Percentiles rank a stretch among this genome's conserved stretches.
Evolutionary conservation across 768 basidiomycete species (phyloP).

Genomic region (Tulasnella sp.): DNA sequence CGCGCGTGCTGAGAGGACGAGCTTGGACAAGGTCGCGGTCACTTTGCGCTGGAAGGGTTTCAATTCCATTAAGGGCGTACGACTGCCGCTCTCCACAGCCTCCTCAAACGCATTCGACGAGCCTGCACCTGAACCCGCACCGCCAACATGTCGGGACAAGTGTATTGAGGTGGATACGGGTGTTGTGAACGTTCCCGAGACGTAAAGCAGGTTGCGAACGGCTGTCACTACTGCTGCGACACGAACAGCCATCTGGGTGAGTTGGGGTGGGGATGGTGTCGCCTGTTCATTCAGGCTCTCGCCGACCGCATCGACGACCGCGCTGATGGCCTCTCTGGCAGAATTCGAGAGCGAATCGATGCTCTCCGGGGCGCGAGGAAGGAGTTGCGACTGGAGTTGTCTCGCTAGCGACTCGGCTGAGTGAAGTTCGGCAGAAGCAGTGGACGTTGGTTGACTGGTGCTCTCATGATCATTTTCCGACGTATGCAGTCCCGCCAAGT

Average conservation of each 20-base stretch:
- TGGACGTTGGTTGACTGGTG: constrained; percentile 4
- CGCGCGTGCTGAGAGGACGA: constrained; percentile 85
- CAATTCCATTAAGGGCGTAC: constrained; percentile 28
- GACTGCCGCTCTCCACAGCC: constrained; percentile 13
- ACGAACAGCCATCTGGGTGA: constrained; percentile 15
- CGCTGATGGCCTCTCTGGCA: constrained; percentile 19
- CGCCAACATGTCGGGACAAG: constrained; percentile 3
- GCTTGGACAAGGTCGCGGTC: constrained; percentile 77
- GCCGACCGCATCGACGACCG: constrained; percentile 16
- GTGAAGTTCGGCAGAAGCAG: background rate
- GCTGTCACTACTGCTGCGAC: constrained; percentile 21
- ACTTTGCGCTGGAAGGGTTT: constrained; percentile 79
- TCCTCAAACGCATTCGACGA: constrained; percentile 14
- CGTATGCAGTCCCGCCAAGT: background rate
- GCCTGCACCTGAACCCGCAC: background rate
- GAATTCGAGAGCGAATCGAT: constrained; percentile 16
- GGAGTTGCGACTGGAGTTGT: constrained; percentile 9
- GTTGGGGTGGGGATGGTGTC: background rate
- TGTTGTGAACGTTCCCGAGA: constrained; percentile 23
- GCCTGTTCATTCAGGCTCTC: background rate
- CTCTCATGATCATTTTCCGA: constrained; percentile 1
- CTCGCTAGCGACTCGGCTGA: constrained; percentile 13
- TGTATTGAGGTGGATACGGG: constrained; percentile 14
- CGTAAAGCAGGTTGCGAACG: constrained; percentile 25
- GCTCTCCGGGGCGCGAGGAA: constrained; percentile 12